These are phyloP conservation scores for Oryza longistaminata DNA, from an alignment of 176 grass and related monocot species.

Conservation along the genomic window DNA sequence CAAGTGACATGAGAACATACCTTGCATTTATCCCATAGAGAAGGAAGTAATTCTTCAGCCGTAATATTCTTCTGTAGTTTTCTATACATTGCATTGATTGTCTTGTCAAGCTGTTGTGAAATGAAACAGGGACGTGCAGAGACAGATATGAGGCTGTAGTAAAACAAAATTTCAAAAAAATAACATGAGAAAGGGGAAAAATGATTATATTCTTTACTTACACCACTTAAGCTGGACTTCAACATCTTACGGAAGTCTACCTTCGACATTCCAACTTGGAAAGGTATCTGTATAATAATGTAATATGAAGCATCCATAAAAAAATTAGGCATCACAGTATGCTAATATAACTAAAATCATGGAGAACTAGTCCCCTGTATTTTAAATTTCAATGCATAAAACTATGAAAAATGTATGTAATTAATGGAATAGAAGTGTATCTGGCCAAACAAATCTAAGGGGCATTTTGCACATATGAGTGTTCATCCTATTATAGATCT, in stretches of 20 bases:
- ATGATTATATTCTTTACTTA: conserved; percentile 40
- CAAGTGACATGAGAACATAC: conserved; percentile 41
- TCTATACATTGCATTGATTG: conserved; percentile 87
- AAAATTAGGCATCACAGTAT: neutral
- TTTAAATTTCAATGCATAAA: conserved; percentile 24
- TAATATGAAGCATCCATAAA: conserved; percentile 27
- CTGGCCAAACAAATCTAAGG: neutral
- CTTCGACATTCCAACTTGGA: conserved; percentile 94
- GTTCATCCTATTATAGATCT: conserved; percentile 7
- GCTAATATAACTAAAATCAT: conserved; percentile 2
- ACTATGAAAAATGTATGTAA: conserved; percentile 19
- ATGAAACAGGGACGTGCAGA: neutral
- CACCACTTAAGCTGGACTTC: conserved; percentile 85
- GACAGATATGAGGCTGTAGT: neutral
- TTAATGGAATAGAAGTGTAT: neutral
- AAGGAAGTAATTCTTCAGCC: conserved; percentile 80
- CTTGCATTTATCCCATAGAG: conserved; percentile 97
- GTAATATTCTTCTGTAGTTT: conserved; percentile 99
- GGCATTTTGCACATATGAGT: neutral
- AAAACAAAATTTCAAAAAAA: neutral
- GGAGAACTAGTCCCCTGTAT: neutral
- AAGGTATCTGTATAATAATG: conserved; percentile 66
- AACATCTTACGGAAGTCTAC: conserved; percentile 83
- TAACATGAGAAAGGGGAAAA: neutral
- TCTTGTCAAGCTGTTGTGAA: conserved; percentile 81